A percentile compares a stretch with the other conserved stretches of the same genome.
Conservation (phyloP, 768 basidiomycete genomes). For the Suillus plorans region DNA sequence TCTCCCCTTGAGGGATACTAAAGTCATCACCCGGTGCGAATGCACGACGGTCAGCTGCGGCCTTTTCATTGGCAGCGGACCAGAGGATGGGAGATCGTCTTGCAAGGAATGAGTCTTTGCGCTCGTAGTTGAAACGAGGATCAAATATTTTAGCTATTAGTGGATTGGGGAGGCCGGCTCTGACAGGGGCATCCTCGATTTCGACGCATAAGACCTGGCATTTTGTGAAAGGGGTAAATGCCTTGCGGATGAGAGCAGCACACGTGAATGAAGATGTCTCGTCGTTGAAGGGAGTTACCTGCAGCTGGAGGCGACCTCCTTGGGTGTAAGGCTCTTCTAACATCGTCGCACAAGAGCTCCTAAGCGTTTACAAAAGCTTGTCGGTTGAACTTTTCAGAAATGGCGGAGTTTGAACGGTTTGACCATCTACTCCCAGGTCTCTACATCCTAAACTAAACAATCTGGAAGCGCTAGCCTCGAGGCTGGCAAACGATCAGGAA, state of each 20-base stretch:
- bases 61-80: neutral
- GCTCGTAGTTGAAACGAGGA: neutral
- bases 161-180: neutral
- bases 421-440: no score
- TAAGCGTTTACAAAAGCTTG: no score
- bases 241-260: neutral
- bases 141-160: neutral
- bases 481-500: no score
- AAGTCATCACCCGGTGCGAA: neutral
- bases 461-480: no score
- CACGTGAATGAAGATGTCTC: neutral
- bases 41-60: neutral
- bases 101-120: neutral
- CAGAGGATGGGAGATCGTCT: neutral
- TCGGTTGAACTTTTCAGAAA: no score
- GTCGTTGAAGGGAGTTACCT: neutral
- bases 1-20: neutral
- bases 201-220: neutral
- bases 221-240: slow-evolving; percentile 4
- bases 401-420: no score
- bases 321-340: neutral
- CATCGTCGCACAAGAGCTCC: no score
- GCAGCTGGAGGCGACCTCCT: neutral
- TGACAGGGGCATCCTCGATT: neutral
- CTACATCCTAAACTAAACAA: no score